phyloP scores from a whole-genome alignment of 441 rosid genomes.

The Aleurites moluccanus region DNA sequence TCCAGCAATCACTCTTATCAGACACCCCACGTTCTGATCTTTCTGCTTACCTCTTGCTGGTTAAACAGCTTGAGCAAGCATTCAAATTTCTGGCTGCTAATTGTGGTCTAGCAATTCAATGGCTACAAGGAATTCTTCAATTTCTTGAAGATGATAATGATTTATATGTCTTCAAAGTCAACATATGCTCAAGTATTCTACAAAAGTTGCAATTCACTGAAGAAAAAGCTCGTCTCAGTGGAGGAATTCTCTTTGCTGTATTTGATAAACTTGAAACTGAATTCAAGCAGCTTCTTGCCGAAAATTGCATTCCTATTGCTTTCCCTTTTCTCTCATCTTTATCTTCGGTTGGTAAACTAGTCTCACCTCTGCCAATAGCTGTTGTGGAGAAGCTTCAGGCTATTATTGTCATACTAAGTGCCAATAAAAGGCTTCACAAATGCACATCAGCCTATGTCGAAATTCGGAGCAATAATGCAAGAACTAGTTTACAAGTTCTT shows the following conservation, averaged over 20 bases:
- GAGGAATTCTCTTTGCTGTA: constrained; percentile 49
- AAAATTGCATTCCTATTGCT: constrained; percentile 23
- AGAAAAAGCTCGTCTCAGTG: constrained; percentile 34
- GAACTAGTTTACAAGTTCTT: constrained; percentile 39
- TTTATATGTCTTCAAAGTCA: constrained; percentile 38
- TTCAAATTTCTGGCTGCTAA: constrained; percentile 59
- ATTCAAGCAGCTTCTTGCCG: constrained; percentile 48
- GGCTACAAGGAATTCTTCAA: constrained; percentile 57
- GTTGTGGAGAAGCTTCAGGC: constrained; percentile 44
- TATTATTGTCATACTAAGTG: constrained; percentile 42
- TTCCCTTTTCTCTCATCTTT: constrained; percentile 19
- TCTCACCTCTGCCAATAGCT: constrained; percentile 24
- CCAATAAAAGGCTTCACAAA: constrained; percentile 34
- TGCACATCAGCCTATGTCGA: constrained; percentile 39
- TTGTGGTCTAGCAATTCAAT: constrained; percentile 63
- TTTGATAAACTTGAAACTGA: constrained; percentile 49
- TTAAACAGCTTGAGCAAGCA: constrained; percentile 59
- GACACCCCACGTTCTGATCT: constrained; percentile 32
- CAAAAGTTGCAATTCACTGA: constrained; percentile 40
- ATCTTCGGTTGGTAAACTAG: constrained; percentile 15
- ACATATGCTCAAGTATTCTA: constrained; percentile 41
- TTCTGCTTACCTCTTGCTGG: constrained; percentile 38
- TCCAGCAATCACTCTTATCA: constrained; percentile 43
- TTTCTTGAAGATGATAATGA: constrained; percentile 45
- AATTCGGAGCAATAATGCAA: constrained; percentile 40